Conservation (phyloP, 2,329 filamentous ascomycete species). For the Talaromyces marneffei region DNA sequence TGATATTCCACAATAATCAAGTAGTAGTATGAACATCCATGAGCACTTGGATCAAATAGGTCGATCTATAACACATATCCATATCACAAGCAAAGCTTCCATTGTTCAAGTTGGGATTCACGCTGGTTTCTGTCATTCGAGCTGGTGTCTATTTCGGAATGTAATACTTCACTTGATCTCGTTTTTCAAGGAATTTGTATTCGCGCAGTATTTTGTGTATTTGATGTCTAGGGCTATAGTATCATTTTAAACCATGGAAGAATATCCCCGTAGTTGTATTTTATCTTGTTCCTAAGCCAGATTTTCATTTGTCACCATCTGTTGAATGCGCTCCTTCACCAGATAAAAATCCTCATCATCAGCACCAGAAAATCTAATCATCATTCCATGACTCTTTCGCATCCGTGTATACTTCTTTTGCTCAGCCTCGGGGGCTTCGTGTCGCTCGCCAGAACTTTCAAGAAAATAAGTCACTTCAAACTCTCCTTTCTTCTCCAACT, state of each 20-base stretch:
- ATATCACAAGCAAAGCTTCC: not conserved
- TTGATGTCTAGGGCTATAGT: not conserved
- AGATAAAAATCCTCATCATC: slow-evolving; percentile 4
- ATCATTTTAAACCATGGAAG: not conserved
- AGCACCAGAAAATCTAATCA: slow-evolving; percentile 6
- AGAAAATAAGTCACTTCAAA: slow-evolving; percentile 9
- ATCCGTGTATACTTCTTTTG: not conserved
- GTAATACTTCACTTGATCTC: not conserved
- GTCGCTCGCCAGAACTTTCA: not conserved
- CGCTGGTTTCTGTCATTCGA: not conserved
- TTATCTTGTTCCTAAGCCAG: not conserved
- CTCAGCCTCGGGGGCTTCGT: not conserved
- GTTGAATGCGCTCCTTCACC: not conserved
- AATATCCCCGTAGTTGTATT: no score
- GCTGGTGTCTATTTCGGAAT: not conserved
- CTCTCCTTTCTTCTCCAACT: not conserved
- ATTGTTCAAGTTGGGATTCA: not conserved
- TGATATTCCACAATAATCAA: no score
- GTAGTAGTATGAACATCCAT: no score
- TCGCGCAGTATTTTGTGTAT: not conserved
- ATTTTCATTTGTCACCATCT: not conserved
- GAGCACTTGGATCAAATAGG: not conserved
- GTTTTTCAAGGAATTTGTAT: not conserved
- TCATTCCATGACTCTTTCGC: slow-evolving; percentile 11
- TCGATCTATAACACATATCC: not conserved